Percentiles rank a stretch among this genome's conserved stretches.
phyloP scores from a whole-genome alignment of 2,329 filamentous ascomycete genomes.

The Chaetomiaceae sp. region DNA sequence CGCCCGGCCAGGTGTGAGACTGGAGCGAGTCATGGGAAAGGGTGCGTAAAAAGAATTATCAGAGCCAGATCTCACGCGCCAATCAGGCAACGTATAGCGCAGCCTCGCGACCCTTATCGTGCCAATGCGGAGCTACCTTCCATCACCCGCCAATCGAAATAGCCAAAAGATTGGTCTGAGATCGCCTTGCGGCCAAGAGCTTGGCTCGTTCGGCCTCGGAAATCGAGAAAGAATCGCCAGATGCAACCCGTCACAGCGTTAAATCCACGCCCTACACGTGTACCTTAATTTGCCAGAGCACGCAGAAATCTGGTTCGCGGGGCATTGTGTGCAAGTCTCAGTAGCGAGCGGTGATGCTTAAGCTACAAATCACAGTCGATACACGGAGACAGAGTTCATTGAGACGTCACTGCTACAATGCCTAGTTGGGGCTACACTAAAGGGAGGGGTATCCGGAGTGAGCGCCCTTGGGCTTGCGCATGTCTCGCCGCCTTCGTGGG shows the following conservation, averaged over 20 bases:
- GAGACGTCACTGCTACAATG: too few species aligned
- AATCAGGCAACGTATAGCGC: conserved; percentile 33
- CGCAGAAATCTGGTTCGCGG: not conserved
- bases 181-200: conserved; percentile 11
- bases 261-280: too few species aligned
- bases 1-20: not conserved
- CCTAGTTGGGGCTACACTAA: too few species aligned
- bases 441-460: too few species aligned
- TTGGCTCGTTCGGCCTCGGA: not conserved
- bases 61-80: conserved; percentile 33
- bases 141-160: conserved; percentile 5
- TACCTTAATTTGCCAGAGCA: not conserved
- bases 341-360: too few species aligned
- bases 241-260: too few species aligned
- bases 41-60: conserved; percentile 32
- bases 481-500: conserved; percentile 7
- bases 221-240: conserved; percentile 1
- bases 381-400: too few species aligned
- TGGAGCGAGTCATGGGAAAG: conserved; percentile 8
- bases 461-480: not conserved
- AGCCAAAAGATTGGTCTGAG: not conserved
- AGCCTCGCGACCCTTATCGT: conserved; percentile 48
- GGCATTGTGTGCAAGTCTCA: not conserved
- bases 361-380: too few species aligned
- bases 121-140: conserved; percentile 22